Conservation (phyloP, 2,329 filamentous ascomycete genomes). For the Aspergillus thermomutatus region DNA sequence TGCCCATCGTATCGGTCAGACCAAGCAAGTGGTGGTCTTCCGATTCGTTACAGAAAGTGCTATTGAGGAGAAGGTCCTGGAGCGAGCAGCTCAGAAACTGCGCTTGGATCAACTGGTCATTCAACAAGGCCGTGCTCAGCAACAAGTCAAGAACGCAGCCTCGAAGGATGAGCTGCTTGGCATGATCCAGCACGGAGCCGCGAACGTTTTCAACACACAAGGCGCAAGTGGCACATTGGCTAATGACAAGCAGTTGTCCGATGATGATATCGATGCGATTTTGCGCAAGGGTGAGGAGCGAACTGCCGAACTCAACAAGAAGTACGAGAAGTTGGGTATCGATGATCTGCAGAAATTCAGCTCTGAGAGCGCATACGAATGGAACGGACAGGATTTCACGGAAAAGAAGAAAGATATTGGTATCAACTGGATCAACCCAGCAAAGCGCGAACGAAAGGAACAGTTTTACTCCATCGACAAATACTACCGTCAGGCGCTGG, state of each 20-base stretch:
- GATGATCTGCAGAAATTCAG: constrained; percentile 98
- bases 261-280: constrained; percentile 89
- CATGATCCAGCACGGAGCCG: constrained; percentile 99
- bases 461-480: constrained; percentile 98
- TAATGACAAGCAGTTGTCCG: constrained; percentile 63
- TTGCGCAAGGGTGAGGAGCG: constrained; percentile 81
- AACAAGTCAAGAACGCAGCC: constrained; percentile 82
- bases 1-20: constrained; percentile 96
- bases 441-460: constrained; percentile 97
- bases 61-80: constrained; percentile 96
- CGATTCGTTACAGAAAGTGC: constrained; percentile 96
- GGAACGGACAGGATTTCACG: constrained; percentile 97
- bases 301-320: constrained; percentile 84
- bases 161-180: constrained; percentile 94
- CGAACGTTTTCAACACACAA: constrained; percentile 80
- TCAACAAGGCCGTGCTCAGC: constrained; percentile 91
- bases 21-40: constrained; percentile 95
- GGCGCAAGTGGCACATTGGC: constrained; percentile 60
- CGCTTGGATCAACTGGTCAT: constrained; percentile 96
- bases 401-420: constrained; percentile 89
- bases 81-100: constrained; percentile 93
- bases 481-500: constrained; percentile 90
- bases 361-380: constrained; percentile 95
- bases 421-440: constrained; percentile 94
- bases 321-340: constrained; percentile 94